A percentile compares a stretch with the other conserved stretches of the same genome.
These are phyloP conservation scores for Lachnum nothofagi DNA, from an alignment of 2,329 filamentous ascomycete species.

Conservation along the genomic window DNA sequence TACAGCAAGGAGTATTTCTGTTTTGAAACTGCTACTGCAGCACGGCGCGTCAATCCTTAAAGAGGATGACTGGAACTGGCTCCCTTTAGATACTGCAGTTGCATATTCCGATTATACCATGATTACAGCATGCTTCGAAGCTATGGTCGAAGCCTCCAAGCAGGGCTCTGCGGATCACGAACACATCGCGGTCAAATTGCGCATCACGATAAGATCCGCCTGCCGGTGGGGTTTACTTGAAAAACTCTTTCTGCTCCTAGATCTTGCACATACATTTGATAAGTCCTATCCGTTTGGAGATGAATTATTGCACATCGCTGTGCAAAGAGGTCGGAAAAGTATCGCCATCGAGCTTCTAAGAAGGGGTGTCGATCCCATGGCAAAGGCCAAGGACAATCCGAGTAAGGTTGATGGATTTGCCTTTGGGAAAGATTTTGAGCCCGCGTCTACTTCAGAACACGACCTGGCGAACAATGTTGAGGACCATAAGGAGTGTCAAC, in stretches of 20 bases:
- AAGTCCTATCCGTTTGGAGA: neutral
- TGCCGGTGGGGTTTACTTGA: neutral
- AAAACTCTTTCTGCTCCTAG: neutral
- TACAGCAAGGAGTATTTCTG: neutral
- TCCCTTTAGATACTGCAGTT: neutral
- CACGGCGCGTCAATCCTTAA: neutral
- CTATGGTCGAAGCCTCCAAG: too few relatives aligned
- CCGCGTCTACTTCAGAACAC: neutral
- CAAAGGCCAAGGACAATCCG: neutral
- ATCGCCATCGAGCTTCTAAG: neutral
- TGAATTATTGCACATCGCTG: neutral
- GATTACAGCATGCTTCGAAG: neutral
- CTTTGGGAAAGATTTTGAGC: neutral
- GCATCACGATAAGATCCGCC: neutral
- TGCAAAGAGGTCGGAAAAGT: neutral
- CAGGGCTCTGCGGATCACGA: too few relatives aligned
- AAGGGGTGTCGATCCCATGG: neutral
- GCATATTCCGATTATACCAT: neutral
- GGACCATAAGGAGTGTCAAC: neutral
- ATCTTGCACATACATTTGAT: neutral
- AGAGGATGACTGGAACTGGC: neutral
- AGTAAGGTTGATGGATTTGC: neutral
- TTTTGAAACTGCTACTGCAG: neutral
- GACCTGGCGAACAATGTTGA: neutral
- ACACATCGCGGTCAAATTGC: too few relatives aligned